Percentiles rank a stretch among this genome's conserved stretches.
phyloP scores from a whole-genome alignment of 805 yeast genomes.

The Yamadazyma sp. region DNA sequence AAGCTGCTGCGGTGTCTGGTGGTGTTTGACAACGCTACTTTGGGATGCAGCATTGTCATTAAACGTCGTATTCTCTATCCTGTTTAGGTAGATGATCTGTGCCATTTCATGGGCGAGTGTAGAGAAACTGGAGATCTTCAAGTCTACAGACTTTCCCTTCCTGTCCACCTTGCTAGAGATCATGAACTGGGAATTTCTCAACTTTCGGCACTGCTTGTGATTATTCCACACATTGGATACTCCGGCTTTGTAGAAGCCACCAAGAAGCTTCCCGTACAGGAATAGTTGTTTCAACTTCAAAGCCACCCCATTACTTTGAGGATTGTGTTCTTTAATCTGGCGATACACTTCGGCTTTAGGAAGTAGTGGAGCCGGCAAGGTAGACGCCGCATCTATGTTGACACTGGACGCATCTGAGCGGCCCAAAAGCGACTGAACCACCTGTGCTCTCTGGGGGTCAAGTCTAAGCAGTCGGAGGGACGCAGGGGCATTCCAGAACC shows the following conservation, averaged over 20 bases:
- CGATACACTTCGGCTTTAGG: constrained; percentile 27
- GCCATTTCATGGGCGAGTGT: constrained; percentile 38
- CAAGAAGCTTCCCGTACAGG: constrained; percentile 44
- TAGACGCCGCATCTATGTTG: constrained; percentile 26
- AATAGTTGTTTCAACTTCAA: constrained; percentile 39
- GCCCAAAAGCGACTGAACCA: constrained; percentile 14
- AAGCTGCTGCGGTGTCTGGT: neutral
- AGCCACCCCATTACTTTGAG: constrained; percentile 15
- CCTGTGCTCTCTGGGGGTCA: constrained; percentile 4
- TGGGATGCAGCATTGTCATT: constrained; percentile 11
- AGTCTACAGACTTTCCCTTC: constrained; percentile 24
- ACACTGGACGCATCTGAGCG: constrained; percentile 2
- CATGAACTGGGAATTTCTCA: constrained; percentile 2
- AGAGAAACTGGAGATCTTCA: constrained; percentile 31
- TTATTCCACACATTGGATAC: constrained; percentile 55
- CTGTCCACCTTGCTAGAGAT: constrained; percentile 9
- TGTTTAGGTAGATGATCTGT: constrained; percentile 34
- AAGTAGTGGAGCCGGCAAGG: constrained; percentile 31
- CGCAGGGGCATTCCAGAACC: constrained; percentile 7
- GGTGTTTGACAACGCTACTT: constrained; percentile 5
- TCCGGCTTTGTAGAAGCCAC: constrained; percentile 59
- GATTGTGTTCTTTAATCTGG: constrained; percentile 22
- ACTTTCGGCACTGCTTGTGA: constrained; percentile 13
- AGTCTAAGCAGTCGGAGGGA: neutral
- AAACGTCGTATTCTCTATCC: constrained; percentile 35